A percentile compares a stretch with the other conserved stretches of the same genome.
Evolutionary conservation across 176 grass and related monocot species (phyloP).

Genomic region (Avena insularis): DNA sequence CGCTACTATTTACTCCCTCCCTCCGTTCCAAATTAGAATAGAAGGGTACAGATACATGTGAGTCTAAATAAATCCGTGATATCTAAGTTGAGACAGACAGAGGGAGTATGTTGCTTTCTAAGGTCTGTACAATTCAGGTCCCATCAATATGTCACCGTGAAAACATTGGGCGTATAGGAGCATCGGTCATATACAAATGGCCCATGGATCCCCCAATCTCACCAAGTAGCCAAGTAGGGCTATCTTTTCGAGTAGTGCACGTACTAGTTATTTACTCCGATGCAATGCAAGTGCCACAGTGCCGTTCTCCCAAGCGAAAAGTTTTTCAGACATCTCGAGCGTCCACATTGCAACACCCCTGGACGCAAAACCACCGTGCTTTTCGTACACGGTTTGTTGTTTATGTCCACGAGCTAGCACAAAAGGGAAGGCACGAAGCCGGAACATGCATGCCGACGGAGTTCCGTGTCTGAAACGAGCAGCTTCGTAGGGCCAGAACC

Average conservation of each 20-base stretch:
- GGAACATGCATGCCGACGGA: neutral
- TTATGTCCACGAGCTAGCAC: slow-evolving; percentile 2
- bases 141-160: no score
- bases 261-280: neutral
- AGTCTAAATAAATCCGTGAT: no score
- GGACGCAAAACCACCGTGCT: neutral
- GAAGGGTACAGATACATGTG: no score
- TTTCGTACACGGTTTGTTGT: neutral
- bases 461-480: slow-evolving; percentile 31
- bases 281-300: slow-evolving; percentile 14
- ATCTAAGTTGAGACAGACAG: no score
- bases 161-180: neutral
- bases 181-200: no score
- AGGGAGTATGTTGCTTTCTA: no score
- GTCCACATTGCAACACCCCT: neutral
- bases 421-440: neutral
- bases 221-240: neutral
- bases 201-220: neutral
- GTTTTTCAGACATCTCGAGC: neutral
- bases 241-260: neutral
- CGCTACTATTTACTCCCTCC: neutral
- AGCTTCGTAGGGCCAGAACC: slow-evolving; percentile 23
- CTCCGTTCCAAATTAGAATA: no score
- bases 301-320: neutral
- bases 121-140: no score